phyloP scores from a whole-genome alignment of 805 yeast species.

The Yarrowia porcina region DNA sequence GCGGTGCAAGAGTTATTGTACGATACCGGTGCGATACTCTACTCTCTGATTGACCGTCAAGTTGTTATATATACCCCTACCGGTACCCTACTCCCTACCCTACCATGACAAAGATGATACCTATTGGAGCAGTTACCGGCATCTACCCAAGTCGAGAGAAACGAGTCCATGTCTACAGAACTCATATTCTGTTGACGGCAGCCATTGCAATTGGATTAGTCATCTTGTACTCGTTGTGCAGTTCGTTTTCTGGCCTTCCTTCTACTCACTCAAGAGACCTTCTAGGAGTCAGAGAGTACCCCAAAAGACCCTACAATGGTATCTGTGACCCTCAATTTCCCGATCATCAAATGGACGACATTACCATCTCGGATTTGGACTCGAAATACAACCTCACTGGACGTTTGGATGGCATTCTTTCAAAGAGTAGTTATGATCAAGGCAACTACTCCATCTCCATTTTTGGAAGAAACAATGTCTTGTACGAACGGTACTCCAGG shows the following conservation, averaged over 20 bases:
- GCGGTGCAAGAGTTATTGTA: too few relatives aligned
- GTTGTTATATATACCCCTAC: too few relatives aligned
- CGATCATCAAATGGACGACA: not conserved
- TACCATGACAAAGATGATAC: not conserved
- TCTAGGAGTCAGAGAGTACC: not conserved
- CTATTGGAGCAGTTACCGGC: not conserved
- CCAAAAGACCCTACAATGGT: not conserved
- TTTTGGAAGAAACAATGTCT: not conserved
- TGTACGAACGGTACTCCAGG: constrained; percentile 1
- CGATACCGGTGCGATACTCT: too few relatives aligned
- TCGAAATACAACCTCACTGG: not conserved
- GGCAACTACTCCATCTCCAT: constrained; percentile 20
- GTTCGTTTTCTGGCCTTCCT: not conserved
- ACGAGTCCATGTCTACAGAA: not conserved
- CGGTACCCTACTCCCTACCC: too few relatives aligned
- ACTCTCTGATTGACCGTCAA: too few relatives aligned
- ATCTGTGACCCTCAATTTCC: constrained; percentile 2
- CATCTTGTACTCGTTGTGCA: not conserved
- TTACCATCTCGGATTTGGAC: not conserved
- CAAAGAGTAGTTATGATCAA: not conserved
- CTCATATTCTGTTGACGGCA: not conserved
- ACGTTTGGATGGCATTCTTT: not conserved
- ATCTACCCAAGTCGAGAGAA: not conserved
- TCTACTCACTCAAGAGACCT: too few relatives aligned
- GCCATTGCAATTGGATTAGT: not conserved